phyloP scores from a whole-genome alignment of 2,329 filamentous ascomycete species.

The Penicillium brevicompactum region DNA sequence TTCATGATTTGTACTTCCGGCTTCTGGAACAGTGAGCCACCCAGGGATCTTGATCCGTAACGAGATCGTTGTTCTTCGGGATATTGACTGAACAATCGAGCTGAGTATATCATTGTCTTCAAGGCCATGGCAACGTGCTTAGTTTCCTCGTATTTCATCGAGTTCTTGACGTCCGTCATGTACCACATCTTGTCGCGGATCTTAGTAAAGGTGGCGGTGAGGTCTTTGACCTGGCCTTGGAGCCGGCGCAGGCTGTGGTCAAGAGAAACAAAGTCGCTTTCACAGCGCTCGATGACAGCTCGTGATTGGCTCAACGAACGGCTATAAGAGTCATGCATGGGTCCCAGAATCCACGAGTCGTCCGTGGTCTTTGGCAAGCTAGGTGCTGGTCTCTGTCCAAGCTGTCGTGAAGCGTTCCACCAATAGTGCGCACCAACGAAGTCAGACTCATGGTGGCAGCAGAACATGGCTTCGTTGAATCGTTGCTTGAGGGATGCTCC shows the following conservation, averaged over 20 bases:
- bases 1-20: constrained; percentile 85
- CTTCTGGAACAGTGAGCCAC: constrained; percentile 69
- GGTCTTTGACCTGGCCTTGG: constrained; percentile 71
- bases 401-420: constrained; percentile 77
- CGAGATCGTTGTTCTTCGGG: constrained; percentile 41
- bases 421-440: constrained; percentile 84
- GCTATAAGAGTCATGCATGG: constrained; percentile 64
- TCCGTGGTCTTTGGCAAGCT: constrained; percentile 52
- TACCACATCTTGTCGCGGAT: constrained; percentile 99
- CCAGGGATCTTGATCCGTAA: constrained; percentile 49
- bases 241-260: constrained; percentile 80
- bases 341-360: constrained; percentile 72
- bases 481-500: constrained; percentile 35
- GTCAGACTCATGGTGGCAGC: constrained; percentile 76
- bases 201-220: constrained; percentile 72
- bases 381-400: constrained; percentile 64
- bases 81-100: constrained; percentile 26
- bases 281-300: constrained; percentile 38
- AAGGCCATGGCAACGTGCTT: constrained; percentile 83
- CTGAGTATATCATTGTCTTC: constrained; percentile 78
- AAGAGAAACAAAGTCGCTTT: constrained; percentile 68
- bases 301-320: constrained; percentile 36
- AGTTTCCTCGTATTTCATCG: constrained; percentile 82
- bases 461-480: constrained; percentile 69
- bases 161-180: constrained; percentile 88